Percentiles rank a stretch among this genome's conserved stretches.
These are phyloP conservation scores for Uromyces viciae-fabae DNA, from an alignment of 1,284 basidiomycete genomes.

Conservation along the genomic window DNA sequence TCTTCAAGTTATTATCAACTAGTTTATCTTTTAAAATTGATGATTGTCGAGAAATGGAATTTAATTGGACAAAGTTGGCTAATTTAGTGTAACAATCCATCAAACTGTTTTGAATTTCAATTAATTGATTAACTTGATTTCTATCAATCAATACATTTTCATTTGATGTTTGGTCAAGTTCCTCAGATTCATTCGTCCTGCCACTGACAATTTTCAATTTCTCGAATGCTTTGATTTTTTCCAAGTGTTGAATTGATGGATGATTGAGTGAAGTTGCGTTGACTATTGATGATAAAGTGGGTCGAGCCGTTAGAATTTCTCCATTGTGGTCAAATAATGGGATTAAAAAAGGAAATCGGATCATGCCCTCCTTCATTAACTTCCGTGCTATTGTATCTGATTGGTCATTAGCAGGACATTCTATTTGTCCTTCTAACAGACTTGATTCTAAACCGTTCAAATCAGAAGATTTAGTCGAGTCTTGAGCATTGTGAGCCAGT, in stretches of 20 bases:
- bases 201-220: too few species aligned
- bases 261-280: background rate
- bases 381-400: too few species aligned
- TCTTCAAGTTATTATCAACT: too few species aligned
- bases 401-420: background rate
- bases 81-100: background rate
- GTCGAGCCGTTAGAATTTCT: background rate
- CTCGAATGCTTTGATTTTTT: background rate
- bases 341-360: conserved; percentile 3
- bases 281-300: background rate
- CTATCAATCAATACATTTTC: background rate
- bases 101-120: background rate
- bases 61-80: background rate
- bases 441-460: background rate
- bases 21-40: too few species aligned
- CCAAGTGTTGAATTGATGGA: background rate
- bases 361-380: background rate
- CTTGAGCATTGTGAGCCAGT: background rate
- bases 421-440: background rate
- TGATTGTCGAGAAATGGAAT: too few species aligned
- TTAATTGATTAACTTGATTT: background rate
- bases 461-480: background rate
- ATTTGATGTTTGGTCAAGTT: too few species aligned
- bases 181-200: background rate
- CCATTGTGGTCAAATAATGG: conserved; percentile 8